phyloP scores from a whole-genome alignment of 352 stramenopile genomes.

The Phytophthora hibernalis region DNA sequence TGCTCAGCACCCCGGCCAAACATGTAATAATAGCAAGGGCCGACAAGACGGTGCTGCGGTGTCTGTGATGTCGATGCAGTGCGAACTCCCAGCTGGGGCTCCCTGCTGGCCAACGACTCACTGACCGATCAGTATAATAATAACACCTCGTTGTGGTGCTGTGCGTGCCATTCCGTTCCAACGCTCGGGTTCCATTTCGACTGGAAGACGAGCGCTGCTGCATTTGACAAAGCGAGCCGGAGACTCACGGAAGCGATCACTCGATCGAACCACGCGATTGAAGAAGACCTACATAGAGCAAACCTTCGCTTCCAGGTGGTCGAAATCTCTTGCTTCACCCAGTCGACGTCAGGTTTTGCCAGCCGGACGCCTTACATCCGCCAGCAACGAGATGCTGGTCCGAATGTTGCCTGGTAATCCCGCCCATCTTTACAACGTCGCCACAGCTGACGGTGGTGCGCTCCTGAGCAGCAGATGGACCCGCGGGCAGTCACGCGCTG shows the following conservation, averaged over 20 bases:
- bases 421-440: slow-evolving; percentile 37
- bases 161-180: neutral
- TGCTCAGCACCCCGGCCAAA: too few species aligned
- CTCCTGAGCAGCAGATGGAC: slow-evolving; percentile 24
- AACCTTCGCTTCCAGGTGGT: slow-evolving; percentile 6
- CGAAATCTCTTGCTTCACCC: slow-evolving; percentile 8
- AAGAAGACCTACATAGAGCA: slow-evolving; percentile 27
- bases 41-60: neutral
- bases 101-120: neutral
- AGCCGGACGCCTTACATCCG: slow-evolving; percentile 20
- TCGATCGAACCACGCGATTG: slow-evolving; percentile 2
- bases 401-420: slow-evolving; percentile 36
- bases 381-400: slow-evolving; percentile 26
- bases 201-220: too few species aligned
- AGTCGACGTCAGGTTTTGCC: slow-evolving; percentile 18
- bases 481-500: neutral
- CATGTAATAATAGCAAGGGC: too few species aligned
- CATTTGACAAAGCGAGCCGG: slow-evolving; percentile 7
- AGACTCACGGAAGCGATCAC: slow-evolving; percentile 9
- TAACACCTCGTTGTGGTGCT: neutral
- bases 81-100: slow-evolving; percentile 2
- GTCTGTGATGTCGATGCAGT: slow-evolving; percentile 12
- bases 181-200: too few species aligned
- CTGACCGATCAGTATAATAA: slow-evolving; percentile 9
- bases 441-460: slow-evolving; percentile 20